Conservation (phyloP, 2,329 filamentous ascomycete genomes). For the Aspergillus sojae region DNA sequence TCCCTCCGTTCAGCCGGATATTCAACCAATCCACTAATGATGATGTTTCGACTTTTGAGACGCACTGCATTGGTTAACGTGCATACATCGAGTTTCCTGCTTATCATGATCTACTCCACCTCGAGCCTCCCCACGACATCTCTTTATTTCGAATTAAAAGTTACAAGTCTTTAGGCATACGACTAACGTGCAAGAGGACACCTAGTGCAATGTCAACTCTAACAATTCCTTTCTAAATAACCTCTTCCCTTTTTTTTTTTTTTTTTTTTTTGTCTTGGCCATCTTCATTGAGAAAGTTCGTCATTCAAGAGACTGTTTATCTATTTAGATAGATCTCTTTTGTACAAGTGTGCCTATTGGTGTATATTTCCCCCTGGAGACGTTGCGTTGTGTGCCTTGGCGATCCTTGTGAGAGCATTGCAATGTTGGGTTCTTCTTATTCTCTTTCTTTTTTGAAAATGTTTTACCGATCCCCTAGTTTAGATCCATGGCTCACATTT, state of each 20-base stretch:
- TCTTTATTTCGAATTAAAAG: slow-evolving; percentile 19
- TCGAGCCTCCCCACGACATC: slow-evolving; percentile 12
- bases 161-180: slow-evolving; percentile 20
- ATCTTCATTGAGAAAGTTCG: not conserved
- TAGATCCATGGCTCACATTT: not conserved
- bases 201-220: not conserved
- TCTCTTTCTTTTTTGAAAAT: slow-evolving; percentile 7
- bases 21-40: slow-evolving; percentile 46
- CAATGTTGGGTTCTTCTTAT: slow-evolving; percentile 11
- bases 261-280: slow-evolving; percentile 7
- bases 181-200: slow-evolving; percentile 4
- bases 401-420: slow-evolving; percentile 25
- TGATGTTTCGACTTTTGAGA: slow-evolving; percentile 33
- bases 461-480: not conserved
- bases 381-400: slow-evolving; percentile 26
- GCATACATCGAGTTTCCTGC: not conserved
- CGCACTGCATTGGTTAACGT: slow-evolving; percentile 24
- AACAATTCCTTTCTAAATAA: not conserved
- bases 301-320: slow-evolving; percentile 1
- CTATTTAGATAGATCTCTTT: slow-evolving; percentile 21
- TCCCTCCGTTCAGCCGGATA: slow-evolving; percentile 52
- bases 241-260: slow-evolving; percentile 12
- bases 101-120: slow-evolving; percentile 1
- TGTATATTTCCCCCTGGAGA: slow-evolving; percentile 15
- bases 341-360: slow-evolving; percentile 26